These are phyloP conservation scores for Hymenoscyphus salicellus DNA, from an alignment of 2,329 filamentous ascomycete species.

Conservation along the genomic window DNA sequence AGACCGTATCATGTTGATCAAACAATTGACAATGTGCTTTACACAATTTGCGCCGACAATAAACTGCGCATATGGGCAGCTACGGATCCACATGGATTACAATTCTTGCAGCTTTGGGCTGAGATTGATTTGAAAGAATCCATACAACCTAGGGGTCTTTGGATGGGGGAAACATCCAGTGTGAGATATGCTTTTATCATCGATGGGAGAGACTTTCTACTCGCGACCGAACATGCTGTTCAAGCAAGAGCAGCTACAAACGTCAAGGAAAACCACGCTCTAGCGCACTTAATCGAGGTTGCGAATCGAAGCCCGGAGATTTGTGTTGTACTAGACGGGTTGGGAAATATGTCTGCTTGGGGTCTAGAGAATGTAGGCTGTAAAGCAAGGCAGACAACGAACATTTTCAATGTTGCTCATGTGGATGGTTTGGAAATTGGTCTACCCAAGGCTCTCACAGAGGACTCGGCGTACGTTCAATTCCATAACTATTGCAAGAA, in stretches of 20 bases:
- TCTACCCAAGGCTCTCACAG: constrained; percentile 22
- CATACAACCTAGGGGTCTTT: constrained; percentile 48
- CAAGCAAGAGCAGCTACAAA: constrained; percentile 52
- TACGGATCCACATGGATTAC: constrained; percentile 66
- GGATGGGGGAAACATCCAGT: constrained; percentile 23
- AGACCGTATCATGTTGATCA: constrained; percentile 74
- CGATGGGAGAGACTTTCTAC: constrained; percentile 74
- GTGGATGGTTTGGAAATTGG: constrained; percentile 58
- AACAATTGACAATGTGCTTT: constrained; percentile 79
- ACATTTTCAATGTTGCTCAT: constrained; percentile 84
- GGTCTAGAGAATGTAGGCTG: constrained; percentile 82
- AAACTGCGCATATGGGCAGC: constrained; percentile 80
- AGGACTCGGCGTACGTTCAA: constrained; percentile 54
- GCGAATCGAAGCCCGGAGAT: constrained; percentile 84
- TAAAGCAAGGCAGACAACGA: constrained; percentile 61
- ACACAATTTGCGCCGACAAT: constrained; percentile 81
- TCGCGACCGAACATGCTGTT: constrained; percentile 73
- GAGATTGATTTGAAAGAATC: constrained; percentile 73
- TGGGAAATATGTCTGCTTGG: constrained; percentile 86
- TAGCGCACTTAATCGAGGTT: constrained; percentile 82
- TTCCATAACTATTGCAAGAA: constrained; percentile 71
- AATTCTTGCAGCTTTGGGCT: constrained; percentile 76
- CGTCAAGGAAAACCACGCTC: constrained; percentile 61
- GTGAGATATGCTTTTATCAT: constrained; percentile 75
- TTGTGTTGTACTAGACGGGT: constrained; percentile 79